Evolutionary conservation across 768 basidiomycete species (phyloP), one percentile per base, ranked within the genome.

Genomic region (Suillus sp.): DNA sequence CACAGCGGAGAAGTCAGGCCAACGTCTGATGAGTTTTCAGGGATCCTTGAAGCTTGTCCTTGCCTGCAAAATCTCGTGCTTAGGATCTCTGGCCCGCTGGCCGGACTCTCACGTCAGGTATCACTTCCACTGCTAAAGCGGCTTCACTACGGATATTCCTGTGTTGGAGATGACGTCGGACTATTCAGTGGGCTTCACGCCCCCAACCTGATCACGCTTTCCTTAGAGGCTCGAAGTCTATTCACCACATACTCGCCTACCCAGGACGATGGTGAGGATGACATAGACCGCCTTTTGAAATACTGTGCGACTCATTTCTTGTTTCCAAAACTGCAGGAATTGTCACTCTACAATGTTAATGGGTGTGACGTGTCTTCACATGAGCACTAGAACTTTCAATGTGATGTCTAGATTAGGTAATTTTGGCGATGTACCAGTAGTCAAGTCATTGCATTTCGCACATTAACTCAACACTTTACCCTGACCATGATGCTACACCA

Each of bases 1-100:
- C 85, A 84, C 70, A 80, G 79, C 22, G 59, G 66, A n/a, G 79
- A 85, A 57, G 84, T 86, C 56, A 83, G 85, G 25, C 87, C 86
- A 1, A 78, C 78, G 48, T 67, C 78, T 35, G 64, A 66, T 32
- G 82, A 83, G 64, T 79, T 86, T 66, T 74, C 73, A 61, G 68
- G 68, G 25, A 73, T 87, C 30, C 78, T 88, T 20, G 48, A 65
- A 22, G 71, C 77, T 16, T 80, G 75, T 43, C 77, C 79, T 8
- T 62, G 71, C 16, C 77, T 88, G 48, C 70, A 71, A 57, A 76
- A 74, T 48, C 77, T 89, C 53, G 74, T 71, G 37, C 64, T 89
- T 34, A 78, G 76, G 59, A 81, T 80, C 45, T 86, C 85, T 14
- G 86, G 84, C 0, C 78, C 80, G 55, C 0, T 20, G 42, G 20